Evolutionary conservation across 768 basidiomycete species (phyloP).

Genomic region (Phanerochaete carnosa): DNA sequence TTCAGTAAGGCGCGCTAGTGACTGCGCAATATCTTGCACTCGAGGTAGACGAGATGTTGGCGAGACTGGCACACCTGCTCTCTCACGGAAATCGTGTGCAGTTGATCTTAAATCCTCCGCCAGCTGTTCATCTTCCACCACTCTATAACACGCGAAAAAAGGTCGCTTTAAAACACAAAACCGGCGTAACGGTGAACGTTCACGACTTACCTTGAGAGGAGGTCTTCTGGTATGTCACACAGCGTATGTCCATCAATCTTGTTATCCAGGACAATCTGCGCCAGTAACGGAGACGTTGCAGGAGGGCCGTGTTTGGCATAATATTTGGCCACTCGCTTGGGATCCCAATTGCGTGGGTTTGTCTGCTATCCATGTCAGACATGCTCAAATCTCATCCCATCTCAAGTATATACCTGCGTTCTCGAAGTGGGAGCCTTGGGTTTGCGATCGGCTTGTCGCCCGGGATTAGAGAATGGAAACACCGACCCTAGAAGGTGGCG

Average conservation of each 20-base stretch:
- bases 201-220: not conserved
- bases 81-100: not conserved
- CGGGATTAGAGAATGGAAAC: not conserved
- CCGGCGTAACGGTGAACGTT: not conserved
- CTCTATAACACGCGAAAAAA: not conserved
- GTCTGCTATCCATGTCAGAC: not conserved
- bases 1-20: not conserved
- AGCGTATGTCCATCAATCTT: slow-evolving; percentile 8
- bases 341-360: slow-evolving; percentile 2
- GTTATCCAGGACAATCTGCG: slow-evolving; percentile 6
- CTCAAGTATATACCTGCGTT: not conserved
- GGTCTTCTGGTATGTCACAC: slow-evolving; percentile 3
- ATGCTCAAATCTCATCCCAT: not conserved
- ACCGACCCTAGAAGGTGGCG: not conserved
- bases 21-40: not conserved
- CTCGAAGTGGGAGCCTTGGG: not conserved
- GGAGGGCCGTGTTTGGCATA: not conserved
- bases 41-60: not conserved
- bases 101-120: not conserved
- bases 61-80: not conserved
- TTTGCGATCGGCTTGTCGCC: not conserved
- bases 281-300: slow-evolving; percentile 9
- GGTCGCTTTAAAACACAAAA: not conserved
- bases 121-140: not conserved
- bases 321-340: not conserved